Evolutionary conservation across 306 rosid species (phyloP).

Genomic region (Lupinus albus): DNA sequence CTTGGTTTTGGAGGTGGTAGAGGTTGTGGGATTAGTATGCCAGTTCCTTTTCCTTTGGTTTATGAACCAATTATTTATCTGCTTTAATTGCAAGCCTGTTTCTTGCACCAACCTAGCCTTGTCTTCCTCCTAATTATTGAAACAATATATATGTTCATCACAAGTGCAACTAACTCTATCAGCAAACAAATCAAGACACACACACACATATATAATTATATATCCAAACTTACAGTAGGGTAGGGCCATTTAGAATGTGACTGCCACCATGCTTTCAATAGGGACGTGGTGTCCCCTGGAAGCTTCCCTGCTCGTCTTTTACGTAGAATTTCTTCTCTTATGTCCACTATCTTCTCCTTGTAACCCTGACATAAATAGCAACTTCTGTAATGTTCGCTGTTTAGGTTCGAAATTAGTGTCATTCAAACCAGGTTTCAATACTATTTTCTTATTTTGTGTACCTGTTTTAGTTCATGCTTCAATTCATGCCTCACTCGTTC

Average conservation of each 20-base stretch:
- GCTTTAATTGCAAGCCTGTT: conserved; percentile 89
- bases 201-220: background rate
- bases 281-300: conserved; percentile 97
- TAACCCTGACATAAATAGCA: conserved; percentile 55
- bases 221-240: conserved; percentile 72
- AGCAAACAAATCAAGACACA: background rate
- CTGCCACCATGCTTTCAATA: conserved; percentile 95
- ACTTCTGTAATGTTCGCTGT: background rate
- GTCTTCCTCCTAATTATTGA: conserved; percentile 76
- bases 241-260: conserved; percentile 99
- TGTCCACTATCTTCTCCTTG: conserved; percentile 90
- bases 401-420: too few relatives aligned
- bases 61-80: conserved; percentile 59
- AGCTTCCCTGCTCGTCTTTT: conserved; percentile 96
- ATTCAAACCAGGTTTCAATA: too few relatives aligned
- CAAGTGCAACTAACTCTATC: background rate
- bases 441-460: too few relatives aligned
- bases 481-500: conserved; percentile 88
- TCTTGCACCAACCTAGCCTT: conserved; percentile 85
- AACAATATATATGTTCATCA: background rate
- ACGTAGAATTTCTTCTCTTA: conserved; percentile 86
- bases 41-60: conserved; percentile 83
- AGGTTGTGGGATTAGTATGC: conserved; percentile 71
- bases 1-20: conserved; percentile 66
- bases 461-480: conserved; percentile 85